Evolutionary conservation across 208 protist species (phyloP).

Genomic region (Crithidia acanthocephali): DNA sequence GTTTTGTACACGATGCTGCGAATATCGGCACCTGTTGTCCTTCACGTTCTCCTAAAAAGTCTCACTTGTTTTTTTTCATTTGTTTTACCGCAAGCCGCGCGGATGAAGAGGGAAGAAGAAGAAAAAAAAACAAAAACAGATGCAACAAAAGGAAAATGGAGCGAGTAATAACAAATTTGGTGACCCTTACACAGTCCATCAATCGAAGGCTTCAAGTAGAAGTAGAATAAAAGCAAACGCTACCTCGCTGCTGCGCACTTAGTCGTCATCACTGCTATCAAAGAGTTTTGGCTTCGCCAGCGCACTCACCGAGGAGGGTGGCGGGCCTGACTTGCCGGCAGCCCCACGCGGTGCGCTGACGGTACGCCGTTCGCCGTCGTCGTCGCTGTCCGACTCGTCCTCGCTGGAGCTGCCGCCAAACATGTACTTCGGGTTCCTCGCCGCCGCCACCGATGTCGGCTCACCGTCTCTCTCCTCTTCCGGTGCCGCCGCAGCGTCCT

Average conservation of each 20-base stretch:
- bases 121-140: neutral
- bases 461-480: neutral
- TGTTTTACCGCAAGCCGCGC: neutral
- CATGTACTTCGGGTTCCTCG: neutral
- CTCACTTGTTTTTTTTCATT: no score
- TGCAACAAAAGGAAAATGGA: neutral
- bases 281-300: constrained; percentile 40
- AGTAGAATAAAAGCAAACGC: neutral
- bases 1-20: no score
- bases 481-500: neutral
- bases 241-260: neutral
- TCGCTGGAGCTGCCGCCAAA: constrained; percentile 29
- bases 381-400: constrained; percentile 2
- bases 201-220: neutral
- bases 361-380: neutral
- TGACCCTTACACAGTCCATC: no score
- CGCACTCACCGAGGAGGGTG: constrained; percentile 1
- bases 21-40: no score
- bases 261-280: constrained; percentile 35
- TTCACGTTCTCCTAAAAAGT: no score
- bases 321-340: neutral
- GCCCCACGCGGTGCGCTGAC: neutral
- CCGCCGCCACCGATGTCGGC: neutral
- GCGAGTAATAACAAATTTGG: no score
- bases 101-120: no score